phyloP scores from a whole-genome alignment of 2,329 filamentous ascomycete species.

The Macrophomina phaseolina region DNA sequence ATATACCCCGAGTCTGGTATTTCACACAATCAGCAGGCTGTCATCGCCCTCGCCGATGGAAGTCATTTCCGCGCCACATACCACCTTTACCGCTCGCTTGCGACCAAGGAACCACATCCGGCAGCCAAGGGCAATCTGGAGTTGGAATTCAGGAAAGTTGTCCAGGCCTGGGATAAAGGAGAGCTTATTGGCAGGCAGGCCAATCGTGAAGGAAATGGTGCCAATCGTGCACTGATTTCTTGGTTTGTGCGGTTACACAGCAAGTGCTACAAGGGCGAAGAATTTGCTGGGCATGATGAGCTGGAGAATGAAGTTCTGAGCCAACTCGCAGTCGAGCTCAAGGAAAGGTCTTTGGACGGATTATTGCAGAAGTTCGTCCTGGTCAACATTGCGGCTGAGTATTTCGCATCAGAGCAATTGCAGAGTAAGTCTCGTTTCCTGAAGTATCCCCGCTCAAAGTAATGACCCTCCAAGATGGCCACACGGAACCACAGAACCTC shows the following conservation, averaged over 20 bases:
- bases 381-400: conserved; percentile 84
- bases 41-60: conserved; percentile 77
- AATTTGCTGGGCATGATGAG: conserved; percentile 77
- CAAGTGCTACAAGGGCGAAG: conserved; percentile 77
- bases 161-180: conserved; percentile 61
- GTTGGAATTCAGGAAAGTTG: conserved; percentile 74
- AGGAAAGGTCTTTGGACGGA: conserved; percentile 67
- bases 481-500: conserved; percentile 23
- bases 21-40: conserved; percentile 88
- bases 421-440: conserved; percentile 52
- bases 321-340: conserved; percentile 75
- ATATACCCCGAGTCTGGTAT: conserved; percentile 79
- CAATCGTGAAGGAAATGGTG: conserved; percentile 56
- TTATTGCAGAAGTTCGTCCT: conserved; percentile 79
- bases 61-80: conserved; percentile 87
- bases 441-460: background rate
- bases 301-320: conserved; percentile 85
- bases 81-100: conserved; percentile 83
- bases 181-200: conserved; percentile 50
- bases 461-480: conserved; percentile 18
- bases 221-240: conserved; percentile 69
- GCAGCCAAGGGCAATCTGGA: conserved; percentile 78
- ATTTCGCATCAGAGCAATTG: conserved; percentile 68
- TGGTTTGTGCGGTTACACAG: conserved; percentile 91
- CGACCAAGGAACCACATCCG: conserved; percentile 74